These are phyloP conservation scores for Ustilago tritici DNA, from an alignment of 1,284 basidiomycete species.

Conservation along the genomic window DNA sequence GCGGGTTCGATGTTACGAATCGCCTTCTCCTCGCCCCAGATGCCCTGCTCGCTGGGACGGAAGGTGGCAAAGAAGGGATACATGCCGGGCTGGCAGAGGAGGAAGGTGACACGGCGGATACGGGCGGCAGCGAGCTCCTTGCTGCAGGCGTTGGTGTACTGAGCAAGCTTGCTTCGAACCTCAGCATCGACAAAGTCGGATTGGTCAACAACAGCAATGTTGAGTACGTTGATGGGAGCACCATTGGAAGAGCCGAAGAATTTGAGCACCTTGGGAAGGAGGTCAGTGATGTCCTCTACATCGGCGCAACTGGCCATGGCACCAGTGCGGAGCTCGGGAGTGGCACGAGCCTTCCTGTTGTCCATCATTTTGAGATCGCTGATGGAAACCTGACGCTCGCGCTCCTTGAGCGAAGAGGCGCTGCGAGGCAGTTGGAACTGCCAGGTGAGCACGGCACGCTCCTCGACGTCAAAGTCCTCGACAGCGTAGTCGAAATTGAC, in stretches of 20 bases:
- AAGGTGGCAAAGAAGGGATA: constrained; percentile 97
- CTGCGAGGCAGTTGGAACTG: constrained; percentile 73
- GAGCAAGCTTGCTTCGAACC: constrained; percentile 81
- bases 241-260: constrained; percentile 53
- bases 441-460: constrained; percentile 69
- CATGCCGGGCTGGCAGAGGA: constrained; percentile 89
- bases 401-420: constrained; percentile 52
- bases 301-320: constrained; percentile 67
- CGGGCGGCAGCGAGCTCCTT: constrained; percentile 79
- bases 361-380: constrained; percentile 63
- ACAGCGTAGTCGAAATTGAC: constrained; percentile 90
- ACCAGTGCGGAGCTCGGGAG: constrained; percentile 62
- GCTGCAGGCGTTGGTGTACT: constrained; percentile 80
- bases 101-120: constrained; percentile 89
- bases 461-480: constrained; percentile 76
- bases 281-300: constrained; percentile 57
- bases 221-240: constrained; percentile 77
- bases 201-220: constrained; percentile 75
- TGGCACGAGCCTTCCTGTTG: constrained; percentile 47
- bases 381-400: constrained; percentile 66
- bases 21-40: constrained; percentile 93
- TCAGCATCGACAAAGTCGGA: constrained; percentile 82
- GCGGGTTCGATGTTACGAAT: constrained; percentile 99
- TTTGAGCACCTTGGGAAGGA: constrained; percentile 59
- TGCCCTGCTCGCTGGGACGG: constrained; percentile 76